Base-by-base conservation (phyloP, 2,329 filamentous ascomycete species). In the Colletotrichum lupini region DNA sequence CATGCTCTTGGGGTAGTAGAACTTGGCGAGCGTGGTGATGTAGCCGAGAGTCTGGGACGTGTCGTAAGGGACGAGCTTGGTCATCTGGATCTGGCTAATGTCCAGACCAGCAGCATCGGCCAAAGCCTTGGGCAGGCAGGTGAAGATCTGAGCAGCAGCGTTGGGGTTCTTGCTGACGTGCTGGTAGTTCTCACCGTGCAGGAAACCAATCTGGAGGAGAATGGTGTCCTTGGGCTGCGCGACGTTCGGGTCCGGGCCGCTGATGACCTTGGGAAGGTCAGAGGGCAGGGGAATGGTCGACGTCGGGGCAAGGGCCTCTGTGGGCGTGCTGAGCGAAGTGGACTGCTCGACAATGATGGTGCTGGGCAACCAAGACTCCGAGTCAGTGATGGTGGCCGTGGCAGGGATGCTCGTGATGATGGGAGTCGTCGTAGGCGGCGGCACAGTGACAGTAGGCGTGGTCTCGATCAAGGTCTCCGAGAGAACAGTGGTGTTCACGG, bases 131-230 rank as follows among this genome's bases (percentile, higher is more conserved):
- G 95, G 95, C 4, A 98, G 86, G 76, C 90, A 93, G 66, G 90
- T 84, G 85, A 98, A 97, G 78, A 99, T 94, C 83, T 98, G 96
- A 52, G 91, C 91, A 5, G 94, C 93, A 22, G 95, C 93, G 75
- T 92, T 87, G 16, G 91, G 87, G 75, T 93, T 91, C 26, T 85
- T 86, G 12, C 93, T 92, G 32, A 98, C 93, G 80, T 97, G 98
- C 9, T 89, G 85, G 82, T 97, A 99, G 84, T 97, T 96, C 77
- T 97, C 88, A 1, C 90, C 89, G 79, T 91, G 93, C 65, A 90
- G 86, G 88, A 98, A 98, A 42, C 94, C 97, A 75, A 98, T 88
- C 80, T 98, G 95, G 77, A 98, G 92, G 77, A 94, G 83, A 4
- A 90, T 91, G 1, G 90, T 91, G 76, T 94, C 93, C 4, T 87